Evolutionary conservation across 805 yeast genomes (phyloP).

Genomic region (Candida orba): DNA sequence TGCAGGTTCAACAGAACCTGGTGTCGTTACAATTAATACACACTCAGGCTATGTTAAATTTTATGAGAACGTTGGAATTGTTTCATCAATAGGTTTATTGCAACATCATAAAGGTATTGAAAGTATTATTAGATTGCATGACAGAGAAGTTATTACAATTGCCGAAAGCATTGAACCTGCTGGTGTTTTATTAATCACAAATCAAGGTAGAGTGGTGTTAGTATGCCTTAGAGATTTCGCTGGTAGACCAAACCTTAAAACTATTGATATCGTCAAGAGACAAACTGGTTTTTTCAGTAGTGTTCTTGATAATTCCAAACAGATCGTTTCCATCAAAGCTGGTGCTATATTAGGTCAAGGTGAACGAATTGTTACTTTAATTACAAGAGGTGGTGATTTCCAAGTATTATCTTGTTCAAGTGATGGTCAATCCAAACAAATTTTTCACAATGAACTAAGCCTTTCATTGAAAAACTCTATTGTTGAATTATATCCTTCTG

Average conservation of each 20-base stretch:
- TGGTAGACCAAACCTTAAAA: conserved; percentile 46
- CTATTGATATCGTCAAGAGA: conserved; percentile 21
- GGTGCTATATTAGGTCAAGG: conserved; percentile 49
- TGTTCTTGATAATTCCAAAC: conserved; percentile 24
- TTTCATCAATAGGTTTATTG: conserved; percentile 57
- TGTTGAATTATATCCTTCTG: conserved; percentile 43
- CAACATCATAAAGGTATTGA: conserved; percentile 31
- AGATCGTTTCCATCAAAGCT: conserved; percentile 51
- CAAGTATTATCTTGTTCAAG: conserved; percentile 43
- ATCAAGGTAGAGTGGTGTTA: conserved; percentile 57
- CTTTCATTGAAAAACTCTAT: conserved; percentile 33
- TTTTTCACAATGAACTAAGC: conserved; percentile 30
- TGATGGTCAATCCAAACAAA: conserved; percentile 33
- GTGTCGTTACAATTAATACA: conserved; percentile 59
- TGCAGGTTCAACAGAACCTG: conserved; percentile 51
- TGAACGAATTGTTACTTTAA: conserved; percentile 33
- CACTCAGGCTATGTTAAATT: conserved; percentile 53
- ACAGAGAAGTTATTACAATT: conserved; percentile 49
- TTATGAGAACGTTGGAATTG: conserved; percentile 68
- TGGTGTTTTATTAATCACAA: conserved; percentile 67
- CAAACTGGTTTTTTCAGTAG: conserved; percentile 29
- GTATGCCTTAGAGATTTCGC: conserved; percentile 58
- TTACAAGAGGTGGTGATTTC: conserved; percentile 39
- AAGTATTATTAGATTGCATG: conserved; percentile 34
- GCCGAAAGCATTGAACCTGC: conserved; percentile 63